Base-by-base conservation (phyloP, 2,329 filamentous ascomycete genomes). In the Ilyonectria sp. region DNA sequence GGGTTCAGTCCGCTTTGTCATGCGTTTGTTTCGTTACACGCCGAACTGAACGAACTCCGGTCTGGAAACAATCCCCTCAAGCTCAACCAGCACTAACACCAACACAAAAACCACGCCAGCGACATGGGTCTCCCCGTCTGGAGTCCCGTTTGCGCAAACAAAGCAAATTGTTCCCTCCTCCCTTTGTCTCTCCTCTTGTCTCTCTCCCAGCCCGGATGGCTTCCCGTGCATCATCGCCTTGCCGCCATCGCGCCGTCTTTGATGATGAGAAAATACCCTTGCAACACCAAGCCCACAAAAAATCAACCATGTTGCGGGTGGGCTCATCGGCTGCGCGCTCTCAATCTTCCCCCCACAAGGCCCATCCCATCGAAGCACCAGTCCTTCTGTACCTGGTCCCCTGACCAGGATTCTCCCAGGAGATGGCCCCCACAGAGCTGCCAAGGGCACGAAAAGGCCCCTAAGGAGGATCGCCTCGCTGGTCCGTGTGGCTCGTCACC, bases 321-420 rank as follows among this genome's bases (percentile, higher is more conserved):
- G 56, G 55, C 61, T 65, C 40, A 62, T 55, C 59, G 53, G 52
- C 57, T 56, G 62, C 59, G 56, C 26, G 26, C 26, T 26, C 59
- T 68, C 56, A 50, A 63, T 59, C 63, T 43, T 52, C 40, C 47
- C 23, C 44, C 35, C 26, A 52, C 31, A 50, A 50, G 26, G 15
- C 15, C 17, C 44, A 33, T 29, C 61, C 61, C 58, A 59, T 64
- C 55, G 55, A 54, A 47, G 26, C 37, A 33, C 19, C 40, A 29
- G n/a, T 52, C 47, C 33, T 49, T 44, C 19, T 49, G 57, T 56
- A 40, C 65, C 71, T 72, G 67, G 69, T 69, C 74, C 65, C 72
- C 74, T 76, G 74, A 74, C 71, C 23, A 54, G 74, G 74, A 56
- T 60, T 31, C 29, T 68, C 66, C 58, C 52, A 55, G 71, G 47